Percentiles rank a stretch among this genome's conserved stretches.
phyloP scores from a whole-genome alignment of 2,329 filamentous ascomycete species.

The Ophiobolus disseminans region DNA sequence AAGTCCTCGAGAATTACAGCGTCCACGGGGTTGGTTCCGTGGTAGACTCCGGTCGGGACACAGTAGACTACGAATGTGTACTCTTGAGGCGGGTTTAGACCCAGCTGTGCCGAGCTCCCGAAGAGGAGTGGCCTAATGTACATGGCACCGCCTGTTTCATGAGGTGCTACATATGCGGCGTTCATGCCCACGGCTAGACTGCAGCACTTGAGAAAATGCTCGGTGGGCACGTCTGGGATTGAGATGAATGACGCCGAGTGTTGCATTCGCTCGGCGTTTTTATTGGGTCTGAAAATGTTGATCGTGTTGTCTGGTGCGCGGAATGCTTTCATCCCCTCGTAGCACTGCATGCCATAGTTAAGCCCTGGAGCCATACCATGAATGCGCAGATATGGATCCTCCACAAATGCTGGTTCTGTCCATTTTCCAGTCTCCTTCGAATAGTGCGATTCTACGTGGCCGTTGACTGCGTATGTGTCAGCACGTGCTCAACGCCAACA shows the following conservation, averaged over 20 bases:
- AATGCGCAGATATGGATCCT: slow-evolving; percentile 83
- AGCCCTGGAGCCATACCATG: slow-evolving; percentile 95
- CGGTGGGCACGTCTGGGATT: slow-evolving; percentile 78
- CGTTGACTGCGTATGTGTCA: slow-evolving; percentile 70
- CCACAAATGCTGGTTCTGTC: slow-evolving; percentile 78
- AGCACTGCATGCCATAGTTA: slow-evolving; percentile 96
- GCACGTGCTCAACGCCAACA: not conserved
- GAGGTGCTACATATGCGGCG: slow-evolving; percentile 88
- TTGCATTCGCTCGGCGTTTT: slow-evolving; percentile 84
- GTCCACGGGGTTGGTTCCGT: slow-evolving; percentile 86
- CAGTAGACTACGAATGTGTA: slow-evolving; percentile 93
- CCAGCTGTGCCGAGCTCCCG: slow-evolving; percentile 85
- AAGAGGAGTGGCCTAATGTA: slow-evolving; percentile 91
- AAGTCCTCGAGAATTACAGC: slow-evolving; percentile 91
- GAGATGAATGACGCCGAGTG: slow-evolving; percentile 84
- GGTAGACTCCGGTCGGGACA: slow-evolving; percentile 91
- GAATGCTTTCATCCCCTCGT: slow-evolving; percentile 98
- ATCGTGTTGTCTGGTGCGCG: slow-evolving; percentile 76
- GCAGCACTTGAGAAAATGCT: slow-evolving; percentile 77
- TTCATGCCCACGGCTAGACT: slow-evolving; percentile 85
- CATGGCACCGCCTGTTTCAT: slow-evolving; percentile 87
- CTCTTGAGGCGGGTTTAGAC: slow-evolving; percentile 84
- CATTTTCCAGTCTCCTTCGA: slow-evolving; percentile 76
- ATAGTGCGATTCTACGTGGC: slow-evolving; percentile 90
- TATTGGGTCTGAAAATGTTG: slow-evolving; percentile 84